Base-by-base conservation (phyloP, 169 alveolate species). In the Cryptosporidium tyzzeri region DNA sequence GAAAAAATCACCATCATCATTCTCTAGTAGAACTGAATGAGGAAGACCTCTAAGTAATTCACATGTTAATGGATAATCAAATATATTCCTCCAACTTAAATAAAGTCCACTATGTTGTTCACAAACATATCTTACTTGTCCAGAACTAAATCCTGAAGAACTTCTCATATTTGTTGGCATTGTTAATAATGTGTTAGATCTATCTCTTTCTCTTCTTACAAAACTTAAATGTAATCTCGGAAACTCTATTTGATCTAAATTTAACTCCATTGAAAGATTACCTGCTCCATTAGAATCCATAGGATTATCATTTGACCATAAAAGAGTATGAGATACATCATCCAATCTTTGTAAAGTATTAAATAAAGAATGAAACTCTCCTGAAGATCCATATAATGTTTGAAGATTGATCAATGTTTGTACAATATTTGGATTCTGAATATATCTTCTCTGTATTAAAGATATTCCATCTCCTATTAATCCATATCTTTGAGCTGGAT, bases 101-200 rank as follows among this genome's bases (percentile, higher is more conserved):
- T 71, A 86, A 18, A 92, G 58, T 33, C 93, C 93, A 55, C 92
- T 86, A 65, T 92, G 93, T 73, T 92, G 94, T 62, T 92, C 94
- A 67, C 94, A 92, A 37, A 84, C 70, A 59, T 74, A 84, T 75
- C 91, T 92, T 59, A 61, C 65, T n/a, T 33, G 21, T 3, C 86
- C 86, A 18, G 86, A 21, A 16, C 48, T 18, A 26, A 61, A 26
- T 12, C 61, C 61, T 1, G 85, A 31, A 7, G 48, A 41, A 9
- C 18, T 41, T 12, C 70, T 21, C 23, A 50, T n/a, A 12, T 55
- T 37, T 2, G 37, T 75, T 16, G 73, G 73, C 50, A 61, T 29
- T 6, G 86, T 75, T 75, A 75, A 59, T 12, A 55, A 9, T 10
- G 59, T 75, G 31, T 59, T 75, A 4, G 55, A 58, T 23, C 73